phyloP scores from a whole-genome alignment of 106 monocot species.

The Acanthochlamys bracteata region DNA sequence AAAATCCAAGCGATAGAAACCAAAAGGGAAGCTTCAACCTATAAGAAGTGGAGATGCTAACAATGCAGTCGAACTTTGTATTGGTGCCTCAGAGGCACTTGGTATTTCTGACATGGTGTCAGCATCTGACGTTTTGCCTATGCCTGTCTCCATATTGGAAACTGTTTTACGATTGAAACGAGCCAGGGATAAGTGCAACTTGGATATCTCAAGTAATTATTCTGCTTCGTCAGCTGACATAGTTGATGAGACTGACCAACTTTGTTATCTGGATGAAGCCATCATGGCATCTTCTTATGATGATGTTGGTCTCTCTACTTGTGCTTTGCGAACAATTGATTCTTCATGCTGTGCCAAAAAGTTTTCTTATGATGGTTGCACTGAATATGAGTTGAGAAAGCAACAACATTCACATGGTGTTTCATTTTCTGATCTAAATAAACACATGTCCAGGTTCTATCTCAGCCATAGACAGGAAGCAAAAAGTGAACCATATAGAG shows the following conservation, averaged over 20 bases:
- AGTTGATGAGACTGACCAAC: constrained; percentile 31
- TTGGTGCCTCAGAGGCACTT: constrained; percentile 82
- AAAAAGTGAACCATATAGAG: constrained; percentile 2
- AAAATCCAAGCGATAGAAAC: too few relatives aligned
- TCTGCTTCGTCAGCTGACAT: constrained; percentile 18
- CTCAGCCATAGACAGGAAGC: not conserved
- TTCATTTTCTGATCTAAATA: not conserved
- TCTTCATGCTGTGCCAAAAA: not conserved
- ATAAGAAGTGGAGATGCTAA: constrained; percentile 8
- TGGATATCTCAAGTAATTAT: constrained; percentile 17
- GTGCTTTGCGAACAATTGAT: constrained; percentile 14
- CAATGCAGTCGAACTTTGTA: constrained; percentile 64
- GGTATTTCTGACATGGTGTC: constrained; percentile 54
- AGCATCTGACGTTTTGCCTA: constrained; percentile 24
- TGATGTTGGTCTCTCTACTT: constrained; percentile 58
- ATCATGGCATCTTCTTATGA: constrained; percentile 52
- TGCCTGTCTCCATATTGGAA: constrained; percentile 34
- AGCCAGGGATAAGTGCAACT: constrained; percentile 25
- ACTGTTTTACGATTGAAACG: constrained; percentile 54
- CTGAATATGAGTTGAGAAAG: not conserved
- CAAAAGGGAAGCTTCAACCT: too few relatives aligned
- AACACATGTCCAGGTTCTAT: constrained; percentile 9
- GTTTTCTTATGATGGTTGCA: not conserved
- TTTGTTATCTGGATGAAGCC: constrained; percentile 57
- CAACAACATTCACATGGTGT: not conserved